Base-by-base conservation (phyloP, 208 protist species). In the Trypanosoma mega region DNA sequence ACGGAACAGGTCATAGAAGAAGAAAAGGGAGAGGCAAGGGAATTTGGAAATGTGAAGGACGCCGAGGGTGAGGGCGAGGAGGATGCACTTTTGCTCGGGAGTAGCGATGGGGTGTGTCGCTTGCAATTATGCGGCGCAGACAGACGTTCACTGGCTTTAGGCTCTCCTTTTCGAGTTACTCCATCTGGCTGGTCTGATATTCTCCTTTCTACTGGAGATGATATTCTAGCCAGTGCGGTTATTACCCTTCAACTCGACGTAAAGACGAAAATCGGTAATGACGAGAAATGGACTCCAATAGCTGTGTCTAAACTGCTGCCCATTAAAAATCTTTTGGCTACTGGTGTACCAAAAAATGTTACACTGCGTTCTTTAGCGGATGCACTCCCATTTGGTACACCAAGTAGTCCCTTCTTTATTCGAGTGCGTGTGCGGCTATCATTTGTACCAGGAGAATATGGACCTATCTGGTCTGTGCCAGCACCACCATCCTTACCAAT, bases 161-260 rank as follows among this genome's bases (percentile, higher is more conserved):
- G 63, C 21, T 61, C 63, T 9, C 27, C 54, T 24, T 69, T 69
- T 37, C 20, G 34, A 11, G 23, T 14, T 3, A 49, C 45, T 16
- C 2, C 54, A n/a, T 62, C 36, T 34, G 63, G 63, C 20, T 69
- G 63, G 53, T 56, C 51, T 20, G 63, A 69, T 49, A n/a, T 44
- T 11, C 16, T 69, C 18, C 11, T 69, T 24, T 33, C 18, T 18
- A 8, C 62, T 7, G 54, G 27, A 20, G 54, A 69, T 16, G 36
- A 54, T 8, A 56, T 62, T 44, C 14, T 57, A 12, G 29, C 46
- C 9, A 11, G 20, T 36, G 5, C 54, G 21, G 63, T 54, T 18
- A 47, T 69, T n/a, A 43, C 47, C 4, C 23, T 69, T n/a, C 31
- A 62, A 27, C 36, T 69, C 0, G 44, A 69, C 20, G 43, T 47